Base-by-base conservation (phyloP, 805 yeast species). In the Naumovozyma dairenensis region DNA sequence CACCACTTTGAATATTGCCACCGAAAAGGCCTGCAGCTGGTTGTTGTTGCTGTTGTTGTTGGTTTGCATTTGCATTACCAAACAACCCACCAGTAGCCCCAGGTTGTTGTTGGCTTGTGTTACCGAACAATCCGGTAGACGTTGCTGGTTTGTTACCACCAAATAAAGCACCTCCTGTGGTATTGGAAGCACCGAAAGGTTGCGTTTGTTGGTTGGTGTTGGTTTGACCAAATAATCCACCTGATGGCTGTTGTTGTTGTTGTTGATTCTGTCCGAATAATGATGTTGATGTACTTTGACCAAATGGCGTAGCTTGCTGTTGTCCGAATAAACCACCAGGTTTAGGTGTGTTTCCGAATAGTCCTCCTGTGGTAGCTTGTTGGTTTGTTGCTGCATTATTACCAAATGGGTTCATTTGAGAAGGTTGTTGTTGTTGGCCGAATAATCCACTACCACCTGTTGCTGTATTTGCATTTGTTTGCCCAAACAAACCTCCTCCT, bases 401-500 rank as follows among this genome's bases (percentile, higher is more conserved):
- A 8, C 57, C 56, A 46, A 59, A 59, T 2, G 53, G 42, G 3
- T 58, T 57, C 16, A 48, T 28, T 9, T 52, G 32, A 20, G 25
- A 6, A 27, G 19, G 21, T 30, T 19, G 37, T 30, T 27, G 38
- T 22, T 18, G 42, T 39, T n/a, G 53, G 16, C 29, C 32, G 21
- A n/a, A 21, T 9, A 21, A 28, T 4, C 37, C 42, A 25, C 36
- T 33, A 4, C 40, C 39, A 24, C 42, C 43, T 10, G 29, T 22
- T 14, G 34, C 16, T 16, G 35, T 16, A 31, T 36, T 36, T 28
- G 32, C 33, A 37, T 50, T 43, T 41, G 48, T 49, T 28, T 53
- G 59, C 16, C 74, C 75, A 49, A 72, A 71, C 34, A 69, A 48
- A 4, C 49, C 49, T 12, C 48, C 29, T 16, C 42, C 41, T 7